Base-by-base conservation (phyloP, 2,329 filamentous ascomycete genomes). In the Ceratocystis albifundus region DNA sequence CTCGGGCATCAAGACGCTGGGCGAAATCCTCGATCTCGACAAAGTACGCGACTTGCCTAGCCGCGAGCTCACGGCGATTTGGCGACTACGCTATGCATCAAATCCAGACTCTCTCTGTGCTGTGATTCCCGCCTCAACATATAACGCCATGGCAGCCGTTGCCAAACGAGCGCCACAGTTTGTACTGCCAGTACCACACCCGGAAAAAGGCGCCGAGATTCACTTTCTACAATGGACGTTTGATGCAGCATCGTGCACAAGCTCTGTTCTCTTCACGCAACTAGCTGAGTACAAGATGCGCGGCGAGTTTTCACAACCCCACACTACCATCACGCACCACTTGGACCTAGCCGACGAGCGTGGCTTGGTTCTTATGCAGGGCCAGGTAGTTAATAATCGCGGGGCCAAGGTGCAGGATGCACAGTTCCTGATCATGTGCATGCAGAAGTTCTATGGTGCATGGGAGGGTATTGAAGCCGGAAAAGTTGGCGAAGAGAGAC, bases 171-270 rank as follows among this genome's bases (percentile, higher is more conserved):
- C 93, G 74, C 94, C 94, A 15, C 87, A 91, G 71, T 99, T 99
- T 77, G 87, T 99, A 66, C 83, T 99, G 1, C 94, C 94, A 0
- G 82, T 97, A 5, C 89, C 89, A 70, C 89, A 83, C 75, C 77
- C 77, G 61, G 77, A 75, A 28, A 79, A 80, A 70, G 90, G 89
- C 64, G 90, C 91, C 61, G 94, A 97, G 76, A 91, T 99, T 59
- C 94, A 99, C 77, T 96, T 96, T 75, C 77, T 99, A 69, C 93
- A 99, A 76, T 99, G 95, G 90, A 89, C 88, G 0, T 96, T 96
- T 76, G 92, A 96, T 68, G 77, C 76, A 25, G 78, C 78, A 66
- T 82, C 80, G 20, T 77, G 81, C 68, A 87, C 85, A 2, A 84
- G 83, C 68, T 90, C 88, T 0, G 87, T 97, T 4, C 85, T 99